Percentiles rank a stretch among this genome's conserved stretches.
Conservation (phyloP, 1,284 basidiomycete species). For the Lentinula novae-zelandiae region DNA sequence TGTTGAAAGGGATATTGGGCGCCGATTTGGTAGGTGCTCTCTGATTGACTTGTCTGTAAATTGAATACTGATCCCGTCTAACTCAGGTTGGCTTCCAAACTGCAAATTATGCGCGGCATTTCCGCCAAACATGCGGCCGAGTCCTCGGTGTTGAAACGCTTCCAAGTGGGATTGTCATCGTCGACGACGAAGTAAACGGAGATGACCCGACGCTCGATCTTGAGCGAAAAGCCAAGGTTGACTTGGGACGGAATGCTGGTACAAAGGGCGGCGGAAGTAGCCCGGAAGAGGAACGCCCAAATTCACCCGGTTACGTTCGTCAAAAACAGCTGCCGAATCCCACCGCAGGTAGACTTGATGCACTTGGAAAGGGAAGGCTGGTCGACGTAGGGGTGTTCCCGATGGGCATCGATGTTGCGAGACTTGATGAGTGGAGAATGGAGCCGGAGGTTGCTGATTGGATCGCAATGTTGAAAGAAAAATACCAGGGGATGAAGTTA, state of each 20-base stretch:
- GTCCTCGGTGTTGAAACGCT: slow-evolving; percentile 80
- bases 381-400: slow-evolving; percentile 86
- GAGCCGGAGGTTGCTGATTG: slow-evolving; percentile 81
- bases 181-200: slow-evolving; percentile 13
- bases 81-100: slow-evolving; percentile 73
- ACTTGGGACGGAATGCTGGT: not conserved
- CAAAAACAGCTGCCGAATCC: slow-evolving; percentile 2
- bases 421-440: slow-evolving; percentile 65
- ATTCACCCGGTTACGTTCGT: not conserved
- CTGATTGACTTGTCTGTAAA: not conserved
- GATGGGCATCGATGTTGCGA: slow-evolving; percentile 83
- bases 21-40: slow-evolving; percentile 32
- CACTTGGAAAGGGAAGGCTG: slow-evolving; percentile 42
- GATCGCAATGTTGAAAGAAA: slow-evolving; percentile 71
- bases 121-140: slow-evolving; percentile 80
- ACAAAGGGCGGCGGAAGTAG: not conserved
- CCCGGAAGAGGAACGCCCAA: not conserved
- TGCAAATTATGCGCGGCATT: slow-evolving; percentile 75
- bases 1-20: slow-evolving; percentile 74
- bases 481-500: slow-evolving; percentile 82
- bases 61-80: slow-evolving; percentile 30
- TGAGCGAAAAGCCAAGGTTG: slow-evolving; percentile 1
- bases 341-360: slow-evolving; percentile 10
- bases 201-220: not conserved
- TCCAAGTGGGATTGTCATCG: slow-evolving; percentile 65